Percentiles rank a stretch among this genome's conserved stretches.
These are phyloP conservation scores for Cladophialophora carrionii DNA, from an alignment of 2,329 filamentous ascomycete species.

Conservation along the genomic window DNA sequence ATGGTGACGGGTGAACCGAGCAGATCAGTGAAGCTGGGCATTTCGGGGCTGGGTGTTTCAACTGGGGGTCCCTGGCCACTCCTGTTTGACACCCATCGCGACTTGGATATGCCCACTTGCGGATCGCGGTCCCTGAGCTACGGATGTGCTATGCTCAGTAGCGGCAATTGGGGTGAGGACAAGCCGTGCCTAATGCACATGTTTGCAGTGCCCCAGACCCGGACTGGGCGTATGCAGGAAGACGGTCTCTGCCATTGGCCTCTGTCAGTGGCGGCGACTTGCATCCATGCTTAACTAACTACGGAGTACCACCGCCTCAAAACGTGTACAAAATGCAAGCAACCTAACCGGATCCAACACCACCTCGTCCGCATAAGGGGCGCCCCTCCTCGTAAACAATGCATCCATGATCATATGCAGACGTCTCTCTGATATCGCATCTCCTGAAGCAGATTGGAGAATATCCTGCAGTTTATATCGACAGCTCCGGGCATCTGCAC, in stretches of 20 bases:
- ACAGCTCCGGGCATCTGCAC: neutral
- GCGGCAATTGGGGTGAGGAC: slow-evolving; percentile 10
- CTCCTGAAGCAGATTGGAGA: neutral
- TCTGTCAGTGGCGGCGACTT: slow-evolving; percentile 11
- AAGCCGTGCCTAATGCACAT: slow-evolving; percentile 12
- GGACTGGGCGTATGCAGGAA: slow-evolving; percentile 12
- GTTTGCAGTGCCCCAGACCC: slow-evolving; percentile 8
- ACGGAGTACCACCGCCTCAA: neutral
- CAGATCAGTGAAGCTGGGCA: slow-evolving; percentile 10
- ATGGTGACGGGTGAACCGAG: slow-evolving; percentile 8
- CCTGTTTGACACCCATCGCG: slow-evolving; percentile 18
- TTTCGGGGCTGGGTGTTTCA: slow-evolving; percentile 33
- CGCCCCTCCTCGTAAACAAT: neutral
- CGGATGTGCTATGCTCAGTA: slow-evolving; percentile 12
- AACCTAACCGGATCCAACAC: neutral
- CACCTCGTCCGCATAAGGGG: slow-evolving; percentile 6
- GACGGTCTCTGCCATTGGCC: slow-evolving; percentile 5
- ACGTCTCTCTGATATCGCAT: neutral
- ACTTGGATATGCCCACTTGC: slow-evolving; percentile 12
- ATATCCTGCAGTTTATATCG: neutral
- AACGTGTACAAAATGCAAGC: neutral
- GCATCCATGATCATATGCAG: neutral
- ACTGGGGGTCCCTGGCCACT: slow-evolving; percentile 17
- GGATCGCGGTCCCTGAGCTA: slow-evolving; percentile 10
- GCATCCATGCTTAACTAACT: slow-evolving; percentile 10